A percentile compares a stretch with the other conserved stretches of the same genome.
These are phyloP conservation scores for Aspergillus fijiensis DNA, from an alignment of 2,329 filamentous ascomycete species.

Conservation along the genomic window DNA sequence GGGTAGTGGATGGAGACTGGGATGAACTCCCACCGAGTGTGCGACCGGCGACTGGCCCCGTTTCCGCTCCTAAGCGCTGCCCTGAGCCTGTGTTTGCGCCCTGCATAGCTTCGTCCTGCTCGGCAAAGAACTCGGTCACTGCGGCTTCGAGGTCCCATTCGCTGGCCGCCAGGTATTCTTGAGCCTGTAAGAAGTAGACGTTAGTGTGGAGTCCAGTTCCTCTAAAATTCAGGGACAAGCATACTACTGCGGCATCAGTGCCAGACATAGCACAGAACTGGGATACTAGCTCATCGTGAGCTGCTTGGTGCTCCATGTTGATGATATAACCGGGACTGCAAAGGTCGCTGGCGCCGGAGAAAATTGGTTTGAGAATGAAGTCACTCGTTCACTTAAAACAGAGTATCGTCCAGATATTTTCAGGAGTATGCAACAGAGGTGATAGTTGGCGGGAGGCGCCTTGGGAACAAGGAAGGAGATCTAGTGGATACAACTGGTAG, in stretches of 20 bases:
- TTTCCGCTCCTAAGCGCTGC: slow-evolving; percentile 24
- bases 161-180: slow-evolving; percentile 63
- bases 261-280: slow-evolving; percentile 60
- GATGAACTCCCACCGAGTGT: slow-evolving; percentile 35
- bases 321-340: slow-evolving; percentile 4
- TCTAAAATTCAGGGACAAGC: slow-evolving; percentile 3
- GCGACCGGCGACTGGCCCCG: slow-evolving; percentile 28
- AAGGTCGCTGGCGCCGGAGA: not conserved
- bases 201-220: slow-evolving; percentile 3
- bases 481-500: not conserved
- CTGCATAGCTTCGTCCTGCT: slow-evolving; percentile 43
- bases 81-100: slow-evolving; percentile 32
- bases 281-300: slow-evolving; percentile 47
- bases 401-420: not conserved
- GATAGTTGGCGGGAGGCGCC: no score
- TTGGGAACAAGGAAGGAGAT: not conserved
- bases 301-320: slow-evolving; percentile 36
- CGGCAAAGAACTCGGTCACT: slow-evolving; percentile 60
- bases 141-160: slow-evolving; percentile 67
- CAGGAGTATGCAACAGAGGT: no score
- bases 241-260: slow-evolving; percentile 50
- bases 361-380: not conserved
- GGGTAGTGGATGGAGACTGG: slow-evolving; percentile 31
- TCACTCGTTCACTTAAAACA: not conserved
- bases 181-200: slow-evolving; percentile 54